phyloP scores from a whole-genome alignment of 352 stramenopile genomes.

The Globisporangium canariense region DNA sequence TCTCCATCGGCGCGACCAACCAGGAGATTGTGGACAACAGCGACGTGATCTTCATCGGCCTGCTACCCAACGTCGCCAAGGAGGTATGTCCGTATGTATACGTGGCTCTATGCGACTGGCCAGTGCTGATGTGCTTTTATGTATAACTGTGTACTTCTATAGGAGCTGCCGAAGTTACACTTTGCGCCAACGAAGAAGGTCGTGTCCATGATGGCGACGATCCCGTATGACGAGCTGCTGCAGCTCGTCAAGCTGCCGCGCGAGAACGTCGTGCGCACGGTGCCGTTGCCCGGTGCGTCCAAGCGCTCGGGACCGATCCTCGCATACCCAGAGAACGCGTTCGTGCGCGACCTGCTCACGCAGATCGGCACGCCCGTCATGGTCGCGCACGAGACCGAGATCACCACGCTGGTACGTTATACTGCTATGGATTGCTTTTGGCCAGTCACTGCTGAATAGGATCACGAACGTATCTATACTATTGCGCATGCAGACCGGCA shows the following conservation, averaged over 20 bases:
- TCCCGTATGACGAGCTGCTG: constrained; percentile 82
- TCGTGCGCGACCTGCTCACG: constrained; percentile 59
- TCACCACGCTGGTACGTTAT: constrained; percentile 64
- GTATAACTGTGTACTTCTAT: neutral
- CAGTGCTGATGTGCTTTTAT: constrained; percentile 11
- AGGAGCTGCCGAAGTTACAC: constrained; percentile 68
- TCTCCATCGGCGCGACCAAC: constrained; percentile 65
- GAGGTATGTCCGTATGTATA: constrained; percentile 18
- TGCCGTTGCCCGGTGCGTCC: constrained; percentile 67
- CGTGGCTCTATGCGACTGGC: neutral
- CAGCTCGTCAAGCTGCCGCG: constrained; percentile 61
- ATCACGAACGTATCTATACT: neutral
- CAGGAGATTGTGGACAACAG: constrained; percentile 82
- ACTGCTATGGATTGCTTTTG: neutral
- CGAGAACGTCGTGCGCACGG: constrained; percentile 74
- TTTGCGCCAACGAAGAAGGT: constrained; percentile 64
- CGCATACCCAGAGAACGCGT: constrained; percentile 70
- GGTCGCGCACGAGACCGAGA: constrained; percentile 71
- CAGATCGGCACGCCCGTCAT: constrained; percentile 85
- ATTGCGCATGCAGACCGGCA: constrained; percentile 45
- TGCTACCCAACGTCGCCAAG: constrained; percentile 69
- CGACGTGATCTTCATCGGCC: constrained; percentile 80
- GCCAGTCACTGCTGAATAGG: neutral
- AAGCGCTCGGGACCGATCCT: constrained; percentile 80
- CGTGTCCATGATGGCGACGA: constrained; percentile 88